A percentile compares a stretch with the other conserved stretches of the same genome.
phyloP scores from a whole-genome alignment of 768 basidiomycete species.

The Amanita brunnescens region DNA sequence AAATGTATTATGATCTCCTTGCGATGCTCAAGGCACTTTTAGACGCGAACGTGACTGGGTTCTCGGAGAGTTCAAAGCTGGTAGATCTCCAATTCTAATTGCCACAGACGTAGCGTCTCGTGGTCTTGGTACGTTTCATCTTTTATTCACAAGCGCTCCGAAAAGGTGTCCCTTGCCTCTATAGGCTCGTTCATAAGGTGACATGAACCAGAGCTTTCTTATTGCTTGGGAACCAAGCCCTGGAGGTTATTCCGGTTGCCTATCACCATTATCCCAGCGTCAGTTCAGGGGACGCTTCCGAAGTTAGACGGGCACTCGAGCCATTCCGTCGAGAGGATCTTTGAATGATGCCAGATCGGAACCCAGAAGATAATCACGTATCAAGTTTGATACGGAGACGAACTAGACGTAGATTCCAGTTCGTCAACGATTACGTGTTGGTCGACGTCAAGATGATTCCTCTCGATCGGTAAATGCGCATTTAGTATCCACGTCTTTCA shows the following conservation, averaged over 20 bases:
- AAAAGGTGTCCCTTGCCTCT: conserved; percentile 21
- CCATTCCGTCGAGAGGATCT: conserved; percentile 28
- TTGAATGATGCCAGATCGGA: conserved; percentile 10
- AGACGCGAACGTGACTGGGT: conserved; percentile 99
- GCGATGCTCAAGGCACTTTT: conserved; percentile 1
- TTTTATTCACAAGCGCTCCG: conserved; percentile 38
- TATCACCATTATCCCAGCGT: conserved; percentile 2
- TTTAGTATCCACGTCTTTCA: conserved; percentile 4
- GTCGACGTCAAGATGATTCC: conserved; percentile 1
- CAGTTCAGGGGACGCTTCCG: conserved; percentile 26
- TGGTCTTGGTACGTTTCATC: conserved; percentile 90
- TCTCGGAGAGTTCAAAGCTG: conserved; percentile 94
- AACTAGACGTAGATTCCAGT: neutral
- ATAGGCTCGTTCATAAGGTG: conserved; percentile 14
- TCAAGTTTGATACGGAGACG: neutral
- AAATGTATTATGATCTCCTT: neutral
- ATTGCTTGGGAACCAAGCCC: conserved; percentile 15
- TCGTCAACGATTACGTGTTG: neutral
- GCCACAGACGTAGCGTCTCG: conserved; percentile 99
- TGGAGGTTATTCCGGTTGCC: conserved; percentile 10
- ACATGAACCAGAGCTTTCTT: conserved; percentile 12
- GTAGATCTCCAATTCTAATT: conserved; percentile 94
- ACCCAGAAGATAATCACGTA: neutral
- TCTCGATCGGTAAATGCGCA: conserved; percentile 4
- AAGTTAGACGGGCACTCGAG: conserved; percentile 31